Evolutionary conservation across 306 rosid species (phyloP).

Genomic region (Cicer yamashitae): DNA sequence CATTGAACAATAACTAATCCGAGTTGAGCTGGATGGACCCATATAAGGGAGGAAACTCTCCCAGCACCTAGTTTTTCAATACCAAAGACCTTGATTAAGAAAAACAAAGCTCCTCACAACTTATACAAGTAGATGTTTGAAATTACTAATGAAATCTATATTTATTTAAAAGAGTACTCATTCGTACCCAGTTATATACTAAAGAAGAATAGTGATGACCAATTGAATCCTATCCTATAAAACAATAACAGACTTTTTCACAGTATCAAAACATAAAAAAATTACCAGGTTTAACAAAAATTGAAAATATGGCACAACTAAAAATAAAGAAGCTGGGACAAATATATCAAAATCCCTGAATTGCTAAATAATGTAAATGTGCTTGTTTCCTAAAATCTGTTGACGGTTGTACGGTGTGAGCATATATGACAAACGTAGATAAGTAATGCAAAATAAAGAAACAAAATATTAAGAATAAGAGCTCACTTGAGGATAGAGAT

Average conservation of each 20-base stretch:
- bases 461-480: constrained; percentile 40
- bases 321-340: constrained; percentile 13
- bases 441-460: constrained; percentile 30
- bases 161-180: constrained; percentile 18
- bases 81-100: neutral
- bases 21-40: neutral
- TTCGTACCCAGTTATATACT: constrained; percentile 29
- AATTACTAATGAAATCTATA: constrained; percentile 16
- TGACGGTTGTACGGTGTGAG: constrained; percentile 10
- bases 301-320: neutral
- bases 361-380: constrained; percentile 40
- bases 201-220: constrained; percentile 24
- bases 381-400: neutral
- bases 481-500: constrained; percentile 97
- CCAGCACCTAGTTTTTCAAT: neutral
- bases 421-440: constrained; percentile 18
- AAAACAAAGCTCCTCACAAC: neutral
- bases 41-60: neutral
- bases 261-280: neutral
- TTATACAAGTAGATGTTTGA: neutral
- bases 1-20: neutral
- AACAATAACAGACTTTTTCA: constrained; percentile 8
- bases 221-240: constrained; percentile 35
- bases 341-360: constrained; percentile 17
- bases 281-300: neutral